Conservation (phyloP, 208 protist species). For the Trypanosoma avium region DNA sequence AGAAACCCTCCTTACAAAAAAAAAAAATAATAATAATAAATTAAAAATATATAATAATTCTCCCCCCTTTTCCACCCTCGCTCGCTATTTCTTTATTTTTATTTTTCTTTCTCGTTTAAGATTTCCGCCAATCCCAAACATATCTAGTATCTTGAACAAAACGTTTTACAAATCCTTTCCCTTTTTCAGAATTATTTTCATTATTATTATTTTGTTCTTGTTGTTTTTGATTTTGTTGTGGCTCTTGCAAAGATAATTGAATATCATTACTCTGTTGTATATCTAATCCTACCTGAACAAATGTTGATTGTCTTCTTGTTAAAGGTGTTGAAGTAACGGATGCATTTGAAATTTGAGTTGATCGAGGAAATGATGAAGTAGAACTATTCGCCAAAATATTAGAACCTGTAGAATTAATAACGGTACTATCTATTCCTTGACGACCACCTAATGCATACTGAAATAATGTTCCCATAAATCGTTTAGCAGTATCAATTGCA, state of each 20-base stretch:
- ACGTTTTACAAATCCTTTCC: constrained; percentile 31
- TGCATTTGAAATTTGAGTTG: background rate
- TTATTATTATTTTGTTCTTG: background rate
- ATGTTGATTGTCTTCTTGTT: constrained; percentile 9
- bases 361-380: background rate
- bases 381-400: no score
- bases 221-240: no score
- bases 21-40: no score
- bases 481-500: constrained; percentile 37
- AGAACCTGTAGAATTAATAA: background rate
- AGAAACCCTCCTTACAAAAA: no score
- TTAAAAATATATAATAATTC: no score
- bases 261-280: background rate
- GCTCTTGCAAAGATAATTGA: no score
- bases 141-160: constrained; percentile 40
- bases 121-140: constrained; percentile 59
- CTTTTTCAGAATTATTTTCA: no score
- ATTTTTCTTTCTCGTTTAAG: constrained; percentile 13
- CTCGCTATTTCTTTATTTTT: no score
- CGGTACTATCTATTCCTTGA: background rate
- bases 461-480: constrained; percentile 52
- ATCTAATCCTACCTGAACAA: constrained; percentile 20
- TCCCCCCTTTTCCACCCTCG: no score
- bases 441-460: constrained; percentile 36
- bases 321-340: constrained; percentile 1